Evolutionary conservation across 768 basidiomycete species (phyloP).

Genomic region (Amanita exitialis): DNA sequence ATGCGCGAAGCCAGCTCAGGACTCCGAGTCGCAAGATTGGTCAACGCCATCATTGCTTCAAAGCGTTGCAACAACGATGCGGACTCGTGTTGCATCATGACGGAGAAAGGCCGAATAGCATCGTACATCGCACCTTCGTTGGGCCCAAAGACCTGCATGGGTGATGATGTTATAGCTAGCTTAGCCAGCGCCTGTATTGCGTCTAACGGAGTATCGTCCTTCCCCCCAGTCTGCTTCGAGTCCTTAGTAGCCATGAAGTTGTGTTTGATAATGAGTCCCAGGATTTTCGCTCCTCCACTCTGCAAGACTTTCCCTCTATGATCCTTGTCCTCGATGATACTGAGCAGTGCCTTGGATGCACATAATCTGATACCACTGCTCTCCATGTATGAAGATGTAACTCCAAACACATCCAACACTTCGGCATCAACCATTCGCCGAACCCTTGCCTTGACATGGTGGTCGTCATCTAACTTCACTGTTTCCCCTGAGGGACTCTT

Average conservation of each 20-base stretch:
- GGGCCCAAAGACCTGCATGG: conserved; percentile 85
- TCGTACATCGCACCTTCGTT: conserved; percentile 69
- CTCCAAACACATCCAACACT: conserved; percentile 50
- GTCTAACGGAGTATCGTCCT: conserved; percentile 39
- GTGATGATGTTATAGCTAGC: conserved; percentile 86
- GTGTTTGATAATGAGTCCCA: conserved; percentile 46
- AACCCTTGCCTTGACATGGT: conserved; percentile 52
- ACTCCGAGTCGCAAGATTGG: conserved; percentile 81
- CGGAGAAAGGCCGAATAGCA: conserved; percentile 71
- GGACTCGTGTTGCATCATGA: conserved; percentile 58
- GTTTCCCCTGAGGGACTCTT: conserved; percentile 20
- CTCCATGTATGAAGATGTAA: conserved; percentile 45
- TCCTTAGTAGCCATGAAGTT: conserved; percentile 22
- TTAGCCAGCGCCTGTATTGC: conserved; percentile 88
- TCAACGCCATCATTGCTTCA: conserved; percentile 92
- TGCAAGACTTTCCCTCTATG: conserved; percentile 71
- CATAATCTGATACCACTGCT: conserved; percentile 52
- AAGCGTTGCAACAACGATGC: conserved; percentile 77
- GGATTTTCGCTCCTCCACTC: conserved; percentile 67
- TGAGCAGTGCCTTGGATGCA: conserved; percentile 55
- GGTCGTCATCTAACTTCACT: conserved; percentile 51
- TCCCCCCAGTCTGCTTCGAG: conserved; percentile 15
- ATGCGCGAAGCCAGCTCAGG: conserved; percentile 58
- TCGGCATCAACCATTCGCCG: conserved; percentile 50
- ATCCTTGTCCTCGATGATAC: conserved; percentile 66